Evolutionary conservation across 225 moss, liverwort and hornwort genomes (phyloP), one percentile per base, ranked within the genome.

Genomic region (Anthoceros angustus): DNA sequence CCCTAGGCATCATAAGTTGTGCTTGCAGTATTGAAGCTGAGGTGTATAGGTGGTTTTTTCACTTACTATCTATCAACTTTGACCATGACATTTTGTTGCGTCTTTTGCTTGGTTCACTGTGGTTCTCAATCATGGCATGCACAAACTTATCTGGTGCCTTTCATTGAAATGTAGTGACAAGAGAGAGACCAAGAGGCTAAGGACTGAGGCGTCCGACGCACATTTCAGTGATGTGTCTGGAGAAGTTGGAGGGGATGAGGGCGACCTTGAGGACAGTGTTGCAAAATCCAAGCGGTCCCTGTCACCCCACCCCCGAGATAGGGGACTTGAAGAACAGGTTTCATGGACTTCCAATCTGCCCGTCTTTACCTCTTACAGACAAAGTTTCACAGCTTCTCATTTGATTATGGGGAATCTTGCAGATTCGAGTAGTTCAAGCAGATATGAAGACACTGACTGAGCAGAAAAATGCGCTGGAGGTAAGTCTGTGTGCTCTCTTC

Each of bases 221-320:
- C 82, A 85, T 70, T 65, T 85, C 63, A 85, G 85, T 70, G 85
- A 85, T 67, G 81, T 85, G 14, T 85, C 85, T 60, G 81, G 73
- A 18, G 82, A 85, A 73, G 77, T 77, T 60, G 73, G 72, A 61
- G 77, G 42, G 39, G 72, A 42, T 1, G 82, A 79, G 5, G 71
- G 73, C 64, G 71, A 71, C 39, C 43, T 39, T 46, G 79, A 74
- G 60, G 81, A 70, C 55, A 72, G 74, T 66, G 79, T 75, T 65
- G 69, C 71, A 70, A 75, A 77, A 71, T 72, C 76, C 16, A 46
- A 67, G 43, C 73, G 71, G 45, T 77, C 79, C 18, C 72, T 72
- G 18, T 79, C 85, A 25, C 73, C 77, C 7, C 75, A 69, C 73
- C 77, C 79, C 11, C 71, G 71, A 70, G 79, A 32, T 32, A 32